These are phyloP conservation scores for Thelonectria discophora DNA, from an alignment of 2,329 filamentous ascomycete genomes.

Conservation along the genomic window DNA sequence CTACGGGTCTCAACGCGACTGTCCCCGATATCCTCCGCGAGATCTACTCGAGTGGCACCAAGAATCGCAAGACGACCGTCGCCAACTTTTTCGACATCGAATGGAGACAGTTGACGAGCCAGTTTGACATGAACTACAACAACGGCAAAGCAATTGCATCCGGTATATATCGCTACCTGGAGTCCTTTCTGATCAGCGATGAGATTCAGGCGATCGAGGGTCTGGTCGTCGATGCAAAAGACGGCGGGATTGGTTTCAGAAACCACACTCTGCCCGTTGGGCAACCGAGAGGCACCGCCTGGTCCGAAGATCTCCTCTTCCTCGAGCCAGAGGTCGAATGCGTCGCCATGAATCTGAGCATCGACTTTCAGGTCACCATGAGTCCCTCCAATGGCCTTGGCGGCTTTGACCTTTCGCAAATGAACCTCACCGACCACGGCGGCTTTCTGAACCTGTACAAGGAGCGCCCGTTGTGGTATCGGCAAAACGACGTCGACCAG, in stretches of 20 bases:
- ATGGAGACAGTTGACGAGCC: slow-evolving; percentile 47
- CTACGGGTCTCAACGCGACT: slow-evolving; percentile 27
- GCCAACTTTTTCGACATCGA: slow-evolving; percentile 34
- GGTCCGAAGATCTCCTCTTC: slow-evolving; percentile 59
- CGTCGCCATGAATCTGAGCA: slow-evolving; percentile 53
- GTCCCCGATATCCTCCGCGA: slow-evolving; percentile 42
- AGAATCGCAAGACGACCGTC: slow-evolving; percentile 27
- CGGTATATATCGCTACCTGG: slow-evolving; percentile 33
- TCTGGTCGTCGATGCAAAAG: slow-evolving; percentile 52
- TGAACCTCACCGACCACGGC: slow-evolving; percentile 52
- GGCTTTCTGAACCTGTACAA: slow-evolving; percentile 53
- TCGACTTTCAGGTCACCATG: slow-evolving; percentile 50
- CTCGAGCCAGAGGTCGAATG: slow-evolving; percentile 56
- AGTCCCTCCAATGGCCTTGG: slow-evolving; percentile 4
- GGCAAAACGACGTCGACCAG: slow-evolving; percentile 45
- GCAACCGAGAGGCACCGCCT: slow-evolving; percentile 48
- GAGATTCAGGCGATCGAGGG: slow-evolving; percentile 51
- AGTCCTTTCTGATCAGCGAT: slow-evolving; percentile 46
- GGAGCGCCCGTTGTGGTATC: slow-evolving; percentile 45
- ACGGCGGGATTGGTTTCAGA: slow-evolving; percentile 55
- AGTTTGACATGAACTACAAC: slow-evolving; percentile 36
- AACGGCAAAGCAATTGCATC: slow-evolving; percentile 45
- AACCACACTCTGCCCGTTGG: slow-evolving; percentile 53
- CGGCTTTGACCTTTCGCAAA: slow-evolving; percentile 22
- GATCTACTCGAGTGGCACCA: slow-evolving; percentile 34